Evolutionary conservation across 2,329 filamentous ascomycete species (phyloP).

Genomic region (Fusarium marasasianum): DNA sequence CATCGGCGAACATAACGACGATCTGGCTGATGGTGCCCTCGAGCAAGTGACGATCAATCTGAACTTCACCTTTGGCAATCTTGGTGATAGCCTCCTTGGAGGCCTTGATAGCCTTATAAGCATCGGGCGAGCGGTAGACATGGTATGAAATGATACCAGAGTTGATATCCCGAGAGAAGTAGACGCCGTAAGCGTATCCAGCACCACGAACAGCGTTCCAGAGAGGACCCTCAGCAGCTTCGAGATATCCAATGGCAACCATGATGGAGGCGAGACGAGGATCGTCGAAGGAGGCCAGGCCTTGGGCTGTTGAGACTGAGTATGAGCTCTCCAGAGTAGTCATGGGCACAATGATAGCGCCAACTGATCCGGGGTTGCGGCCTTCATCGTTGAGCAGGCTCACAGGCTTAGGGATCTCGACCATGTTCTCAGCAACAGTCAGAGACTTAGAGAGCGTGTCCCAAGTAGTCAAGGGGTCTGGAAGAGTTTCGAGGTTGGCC

Average conservation of each 20-base stretch:
- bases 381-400: slow-evolving; percentile 81
- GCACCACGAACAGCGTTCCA: slow-evolving; percentile 94
- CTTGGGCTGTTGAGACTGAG: slow-evolving; percentile 77
- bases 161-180: slow-evolving; percentile 80
- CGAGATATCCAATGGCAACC: slow-evolving; percentile 90
- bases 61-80: slow-evolving; percentile 75
- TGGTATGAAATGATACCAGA: slow-evolving; percentile 83
- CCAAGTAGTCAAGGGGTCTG: slow-evolving; percentile 83
- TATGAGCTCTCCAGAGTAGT: slow-evolving; percentile 93
- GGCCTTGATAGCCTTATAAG: slow-evolving; percentile 84
- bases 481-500: slow-evolving; percentile 78
- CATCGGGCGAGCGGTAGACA: slow-evolving; percentile 90
- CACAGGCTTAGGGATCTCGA: slow-evolving; percentile 75
- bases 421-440: slow-evolving; percentile 59
- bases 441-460: slow-evolving; percentile 58
- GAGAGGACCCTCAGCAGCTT: slow-evolving; percentile 91
- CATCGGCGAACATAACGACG: slow-evolving; percentile 85
- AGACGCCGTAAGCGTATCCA: slow-evolving; percentile 89
- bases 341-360: slow-evolving; percentile 86
- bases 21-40: slow-evolving; percentile 92
- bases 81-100: slow-evolving; percentile 78
- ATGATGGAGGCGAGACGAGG: slow-evolving; percentile 83
- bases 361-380: slow-evolving; percentile 75
- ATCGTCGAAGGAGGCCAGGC: slow-evolving; percentile 79
- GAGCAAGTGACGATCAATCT: slow-evolving; percentile 82